Percentiles rank a stretch among this genome's conserved stretches.
These are phyloP conservation scores for Aspergillus cavernicola DNA, from an alignment of 495 filamentous ascomycete species.

Conservation along the genomic window DNA sequence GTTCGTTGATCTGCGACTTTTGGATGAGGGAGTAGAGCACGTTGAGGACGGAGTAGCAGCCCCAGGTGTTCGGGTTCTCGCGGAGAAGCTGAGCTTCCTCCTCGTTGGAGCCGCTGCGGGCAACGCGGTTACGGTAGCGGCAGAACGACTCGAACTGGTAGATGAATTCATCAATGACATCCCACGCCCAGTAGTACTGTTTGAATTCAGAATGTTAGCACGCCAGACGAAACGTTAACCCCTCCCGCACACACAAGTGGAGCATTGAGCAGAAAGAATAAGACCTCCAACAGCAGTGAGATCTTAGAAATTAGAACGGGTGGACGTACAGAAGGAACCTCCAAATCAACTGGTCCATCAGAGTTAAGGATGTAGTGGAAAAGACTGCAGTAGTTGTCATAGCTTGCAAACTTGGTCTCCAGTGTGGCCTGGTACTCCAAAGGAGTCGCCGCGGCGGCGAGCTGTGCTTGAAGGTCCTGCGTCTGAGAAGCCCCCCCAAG, in stretches of 20 bases:
- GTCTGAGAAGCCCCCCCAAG: constrained; percentile 45
- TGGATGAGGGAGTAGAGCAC: constrained; percentile 99
- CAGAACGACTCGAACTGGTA: constrained; percentile 99
- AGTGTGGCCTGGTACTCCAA: constrained; percentile 91
- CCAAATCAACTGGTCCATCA: constrained; percentile 93
- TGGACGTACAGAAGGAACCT: constrained; percentile 82
- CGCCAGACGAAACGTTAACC: not conserved
- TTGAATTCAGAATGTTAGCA: constrained; percentile 12
- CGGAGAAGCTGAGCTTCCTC: constrained; percentile 88
- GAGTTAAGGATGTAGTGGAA: constrained; percentile 99
- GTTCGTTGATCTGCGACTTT: constrained; percentile 94
- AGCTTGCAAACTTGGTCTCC: constrained; percentile 94
- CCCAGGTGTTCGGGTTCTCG: constrained; percentile 98
- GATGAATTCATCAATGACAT: constrained; percentile 99
- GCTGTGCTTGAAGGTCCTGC: constrained; percentile 85
- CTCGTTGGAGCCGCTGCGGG: constrained; percentile 76
- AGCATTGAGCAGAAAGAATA: not conserved
- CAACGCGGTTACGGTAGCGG: constrained; percentile 87
- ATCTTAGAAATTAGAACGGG: not conserved
- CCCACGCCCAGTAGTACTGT: constrained; percentile 99
- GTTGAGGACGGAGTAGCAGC: constrained; percentile 98
- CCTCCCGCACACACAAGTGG: constrained; percentile 12
- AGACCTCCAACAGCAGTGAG: not conserved
- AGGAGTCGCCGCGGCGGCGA: constrained; percentile 86
- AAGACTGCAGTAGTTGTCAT: constrained; percentile 97